Percentiles rank a stretch among this genome's conserved stretches.
phyloP scores from a whole-genome alignment of 208 protist genomes.

The Crithidia expoeki region DNA sequence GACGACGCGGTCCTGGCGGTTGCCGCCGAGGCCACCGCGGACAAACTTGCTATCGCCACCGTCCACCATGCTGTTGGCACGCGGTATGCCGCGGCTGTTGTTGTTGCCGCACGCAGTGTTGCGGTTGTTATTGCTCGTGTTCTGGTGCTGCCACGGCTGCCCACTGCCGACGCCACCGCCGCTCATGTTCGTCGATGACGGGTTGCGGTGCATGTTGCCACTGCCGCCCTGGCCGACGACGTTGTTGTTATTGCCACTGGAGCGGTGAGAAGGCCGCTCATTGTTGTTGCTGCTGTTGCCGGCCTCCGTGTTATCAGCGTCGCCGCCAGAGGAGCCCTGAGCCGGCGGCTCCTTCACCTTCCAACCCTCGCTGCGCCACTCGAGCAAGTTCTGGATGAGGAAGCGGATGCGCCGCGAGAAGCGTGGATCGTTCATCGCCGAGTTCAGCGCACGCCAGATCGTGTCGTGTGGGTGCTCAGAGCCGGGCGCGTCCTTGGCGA shows the following conservation, averaged over 20 bases:
- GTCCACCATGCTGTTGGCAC: conserved; percentile 35
- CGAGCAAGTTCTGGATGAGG: conserved; percentile 85
- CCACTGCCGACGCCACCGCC: conserved; percentile 19
- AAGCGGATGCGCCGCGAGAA: conserved; percentile 85
- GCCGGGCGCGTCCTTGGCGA: conserved; percentile 21
- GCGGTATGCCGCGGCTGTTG: conserved; percentile 40
- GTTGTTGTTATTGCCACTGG: too few species aligned
- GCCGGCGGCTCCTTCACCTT: conserved; percentile 50
- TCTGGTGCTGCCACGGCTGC: conserved; percentile 30
- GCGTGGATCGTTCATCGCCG: conserved; percentile 44
- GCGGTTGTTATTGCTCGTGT: conserved; percentile 21
- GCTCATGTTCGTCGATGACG: conserved; percentile 28
- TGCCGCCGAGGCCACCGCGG: conserved; percentile 21
- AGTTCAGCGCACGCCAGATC: conserved; percentile 65
- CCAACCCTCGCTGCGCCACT: conserved; percentile 70
- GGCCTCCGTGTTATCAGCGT: conserved; percentile 29
- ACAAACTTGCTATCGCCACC: conserved; percentile 31
- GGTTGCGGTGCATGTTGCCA: conserved; percentile 28
- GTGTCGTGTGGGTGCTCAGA: conserved; percentile 31
- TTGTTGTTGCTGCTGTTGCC: conserved; percentile 14
- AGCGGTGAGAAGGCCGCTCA: conserved; percentile 18
- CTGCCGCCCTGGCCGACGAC: conserved; percentile 9
- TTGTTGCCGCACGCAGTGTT: conserved; percentile 20
- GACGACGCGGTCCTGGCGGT: conserved; percentile 39
- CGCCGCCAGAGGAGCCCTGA: conserved; percentile 33